Conservation (phyloP, 495 filamentous ascomycete genomes). For the Penicillium bialowiezense region DNA sequence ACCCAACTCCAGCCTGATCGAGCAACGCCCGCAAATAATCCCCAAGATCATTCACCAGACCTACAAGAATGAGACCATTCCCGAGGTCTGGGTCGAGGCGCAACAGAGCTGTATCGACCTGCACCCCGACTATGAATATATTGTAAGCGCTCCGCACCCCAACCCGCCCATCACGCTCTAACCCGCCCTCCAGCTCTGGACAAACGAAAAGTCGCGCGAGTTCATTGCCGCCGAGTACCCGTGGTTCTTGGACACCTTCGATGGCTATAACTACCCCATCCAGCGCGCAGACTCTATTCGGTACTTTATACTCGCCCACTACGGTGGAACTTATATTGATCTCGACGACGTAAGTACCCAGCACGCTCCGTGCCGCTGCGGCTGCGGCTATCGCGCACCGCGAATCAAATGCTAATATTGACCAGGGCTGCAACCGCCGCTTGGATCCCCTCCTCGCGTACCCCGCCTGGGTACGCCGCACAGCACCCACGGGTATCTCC, state of each 20-base stretch:
- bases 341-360: constrained; percentile 73
- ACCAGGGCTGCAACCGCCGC: constrained; percentile 74
- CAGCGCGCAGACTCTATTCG: constrained; percentile 85
- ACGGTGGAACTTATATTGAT: constrained; percentile 86
- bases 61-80: constrained; percentile 74
- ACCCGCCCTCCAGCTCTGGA: constrained; percentile 67
- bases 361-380: too few relatives aligned
- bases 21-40: constrained; percentile 62
- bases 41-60: constrained; percentile 93
- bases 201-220: constrained; percentile 67
- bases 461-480: constrained; percentile 78
- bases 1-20: constrained; percentile 59
- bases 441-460: constrained; percentile 80
- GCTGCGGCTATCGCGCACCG: too few relatives aligned
- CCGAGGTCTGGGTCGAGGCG: constrained; percentile 67
- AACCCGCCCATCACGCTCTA: constrained; percentile 6
- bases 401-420: constrained; percentile 13
- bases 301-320: constrained; percentile 82
- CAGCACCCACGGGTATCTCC: constrained; percentile 78
- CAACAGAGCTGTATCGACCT: constrained; percentile 73
- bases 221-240: constrained; percentile 78
- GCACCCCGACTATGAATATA: constrained; percentile 79
- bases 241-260: constrained; percentile 84
- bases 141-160: constrained; percentile 45
- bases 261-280: constrained; percentile 75